These are phyloP conservation scores for Capronia coronata DNA, from an alignment of 2,329 filamentous ascomycete species.

Conservation along the genomic window DNA sequence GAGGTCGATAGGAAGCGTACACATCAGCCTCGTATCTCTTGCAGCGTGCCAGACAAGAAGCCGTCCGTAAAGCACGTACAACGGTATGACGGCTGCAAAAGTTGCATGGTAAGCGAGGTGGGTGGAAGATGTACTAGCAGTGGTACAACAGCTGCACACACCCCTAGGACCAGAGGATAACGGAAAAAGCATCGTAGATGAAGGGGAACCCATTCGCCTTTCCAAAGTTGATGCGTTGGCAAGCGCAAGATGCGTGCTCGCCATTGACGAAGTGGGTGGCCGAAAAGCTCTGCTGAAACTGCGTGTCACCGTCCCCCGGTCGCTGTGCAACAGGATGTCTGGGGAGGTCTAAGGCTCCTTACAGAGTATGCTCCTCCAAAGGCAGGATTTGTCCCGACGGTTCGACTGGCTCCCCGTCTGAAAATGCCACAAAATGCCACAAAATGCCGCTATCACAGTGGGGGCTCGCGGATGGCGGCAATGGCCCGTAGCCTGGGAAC, in stretches of 20 bases:
- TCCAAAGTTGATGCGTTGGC: constrained; percentile 15
- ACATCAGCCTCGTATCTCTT: background rate
- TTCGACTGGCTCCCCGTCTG: no score
- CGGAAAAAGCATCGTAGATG: no score
- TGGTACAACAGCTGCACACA: background rate
- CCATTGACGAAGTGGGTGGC: background rate
- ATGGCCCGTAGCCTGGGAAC: constrained; percentile 13
- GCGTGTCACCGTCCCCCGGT: background rate
- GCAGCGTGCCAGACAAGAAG: no score
- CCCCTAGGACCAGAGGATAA: no score
- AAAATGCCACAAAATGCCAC: no score
- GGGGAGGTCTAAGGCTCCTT: no score
- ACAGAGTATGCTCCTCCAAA: no score
- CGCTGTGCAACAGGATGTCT: constrained; percentile 4
- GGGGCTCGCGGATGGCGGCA: constrained; percentile 16
- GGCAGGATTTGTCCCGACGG: no score
- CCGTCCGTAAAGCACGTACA: no score
- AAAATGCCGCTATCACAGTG: background rate
- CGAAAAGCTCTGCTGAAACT: background rate
- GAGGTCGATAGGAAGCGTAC: no score
- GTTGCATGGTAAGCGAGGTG: background rate
- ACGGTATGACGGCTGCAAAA: no score
- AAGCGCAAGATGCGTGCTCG: constrained; percentile 7
- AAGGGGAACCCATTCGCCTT: constrained; percentile 9
- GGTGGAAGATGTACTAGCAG: background rate